Evolutionary conservation across 768 basidiomycete genomes (phyloP), one percentile per base, ranked within the genome.

Genomic region (Mrakia hoshinonis): DNA sequence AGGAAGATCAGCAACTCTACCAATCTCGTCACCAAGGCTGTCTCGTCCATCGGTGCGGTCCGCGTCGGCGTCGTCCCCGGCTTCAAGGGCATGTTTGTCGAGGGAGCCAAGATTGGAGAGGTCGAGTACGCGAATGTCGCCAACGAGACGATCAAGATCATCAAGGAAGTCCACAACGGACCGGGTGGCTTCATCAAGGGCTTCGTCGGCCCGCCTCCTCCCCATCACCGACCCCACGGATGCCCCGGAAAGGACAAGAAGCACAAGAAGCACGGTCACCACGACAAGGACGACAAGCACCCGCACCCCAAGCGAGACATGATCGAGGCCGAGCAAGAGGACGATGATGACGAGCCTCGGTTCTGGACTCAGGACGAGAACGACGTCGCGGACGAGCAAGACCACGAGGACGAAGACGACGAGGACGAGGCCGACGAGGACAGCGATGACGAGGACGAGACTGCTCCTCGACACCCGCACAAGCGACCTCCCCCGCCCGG

Each of bases 401-500:
- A 67, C 48, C 46, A 31, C 15, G 31, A 39, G 31, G 36, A 68
- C 48, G 18, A 49, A 26, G 55, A 54, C 54, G 20, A 47, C n/a
- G 68, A 69, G 4, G 43, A 61, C 29, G 67, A 68, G 24, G 15
- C 29, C 15, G 60, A 67, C 49, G 12, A 31, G 24, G 11, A 49
- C 51, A 38, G 29, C 13, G 4, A 29, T 12, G 29, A 68, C 22
- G 24, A 38, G 10, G 47, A 55, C 34, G 63, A 12, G 22, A 34
- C 58, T 78, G 31, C 58, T 78, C 74, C n/a, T 78, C 82, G 29
- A 79, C 81, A 70, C 87, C 87, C 76, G 90, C 90, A 51, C 94
- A 94, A 75, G 89, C 84, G 95, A 93, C 97, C 9, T 86, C 89
- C 36, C 81, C 83, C 43, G 64, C 74, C 15, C 65, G 26, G 47